Base-by-base conservation (phyloP, 83 land plant species). In the Larix sibirica region DNA sequence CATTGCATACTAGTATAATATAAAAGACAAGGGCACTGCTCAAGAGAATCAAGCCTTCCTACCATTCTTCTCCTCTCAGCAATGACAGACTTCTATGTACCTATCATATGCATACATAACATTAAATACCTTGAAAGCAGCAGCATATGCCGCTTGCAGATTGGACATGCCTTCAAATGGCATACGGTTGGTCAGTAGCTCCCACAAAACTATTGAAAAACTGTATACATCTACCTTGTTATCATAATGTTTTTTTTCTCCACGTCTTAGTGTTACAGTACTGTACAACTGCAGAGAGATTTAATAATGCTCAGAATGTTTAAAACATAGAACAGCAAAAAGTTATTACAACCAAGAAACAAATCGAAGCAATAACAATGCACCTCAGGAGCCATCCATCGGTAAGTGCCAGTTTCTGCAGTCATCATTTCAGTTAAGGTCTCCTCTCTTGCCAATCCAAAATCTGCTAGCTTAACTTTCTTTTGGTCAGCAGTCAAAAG, bases 191-290 rank as follows among this genome's bases (percentile, higher is more conserved):
- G 92, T 91, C 16, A 94, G 78, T 36, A 94, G 82, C 92, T 94
- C 97, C 97, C 97, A 94, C 71, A 94, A 80, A 60, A 94, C 91
- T 44, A 94, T 86, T 18, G 95, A 81, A 83, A 94, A 94, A 83
- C 97, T 94, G 87, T 94, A 94, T 31, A 94, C 97, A 80, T 94
- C 97, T 59, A 91, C 95, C 85, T 91, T 94, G 80, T 91, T 91
- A 83, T 94, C 94, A 85, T 94, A 94, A 69, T 89, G 89, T 80
- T 91, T 94, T 87, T 94, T 94, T 78, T 79, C 92, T 24, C 97
- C 92, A n/a, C 80, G 59, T 50, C 88, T 83, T 66, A 94, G 84
- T 8, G 93, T 89, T 31, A 89, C 93, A 33, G 84, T 87, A 87
- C 96, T 94, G 79, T 87, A 94, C 38, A 94, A 70, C 93, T 89